Base-by-base conservation (phyloP, 768 basidiomycete genomes). In the Megacollybia marginata region DNA sequence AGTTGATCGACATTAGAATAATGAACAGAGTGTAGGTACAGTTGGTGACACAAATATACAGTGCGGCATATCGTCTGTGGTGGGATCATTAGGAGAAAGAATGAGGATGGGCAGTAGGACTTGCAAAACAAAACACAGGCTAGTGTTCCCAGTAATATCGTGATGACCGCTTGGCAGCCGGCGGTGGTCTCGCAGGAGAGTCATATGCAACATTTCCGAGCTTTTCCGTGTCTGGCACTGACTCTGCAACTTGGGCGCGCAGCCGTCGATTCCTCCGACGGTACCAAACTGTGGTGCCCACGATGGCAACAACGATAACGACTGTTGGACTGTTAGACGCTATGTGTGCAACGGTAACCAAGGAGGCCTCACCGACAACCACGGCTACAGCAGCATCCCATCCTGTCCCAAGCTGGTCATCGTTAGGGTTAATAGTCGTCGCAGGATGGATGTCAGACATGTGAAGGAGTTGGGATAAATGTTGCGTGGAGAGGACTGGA, bases 351-450 rank as follows among this genome's bases (percentile, higher is more conserved):
- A 28, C 23, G 23, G 32, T n/a, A 15, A 36, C 23, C 18, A 33
- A 32, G 15, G 8, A 32, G 23, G 40, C 52, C 59, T 18, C 42
- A 65, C 64, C 52, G 18, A 61, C 48, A 11, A 56, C 50, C 8
- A 57, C 56, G 4, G 57, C 58, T 5, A 66, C 58, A 18, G 58
- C 65, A 18, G 61, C 59, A 33, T 63, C 62, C 65, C 65, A 66
- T 5, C 57, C 49, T 15, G 52, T 47, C n/a, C 53, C 56, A 16
- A 65, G 45, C 42, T 61, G 61, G 9, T 59, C 58, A n/a, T 18
- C 4, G 9, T 10, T 20, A n/a, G n/a, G n/a, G 35, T 15, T 33
- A 48, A 12, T 20, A 15, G n/a, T 20, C 44, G 52, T 50, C n/a
- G 28, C 16, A 35, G 6, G 16, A 38, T 47, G 32, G 48, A 50